Evolutionary conservation across 2,329 filamentous ascomycete species (phyloP), one percentile per base, ranked within the genome.

Genomic region (Drechmeria coniospora): DNA sequence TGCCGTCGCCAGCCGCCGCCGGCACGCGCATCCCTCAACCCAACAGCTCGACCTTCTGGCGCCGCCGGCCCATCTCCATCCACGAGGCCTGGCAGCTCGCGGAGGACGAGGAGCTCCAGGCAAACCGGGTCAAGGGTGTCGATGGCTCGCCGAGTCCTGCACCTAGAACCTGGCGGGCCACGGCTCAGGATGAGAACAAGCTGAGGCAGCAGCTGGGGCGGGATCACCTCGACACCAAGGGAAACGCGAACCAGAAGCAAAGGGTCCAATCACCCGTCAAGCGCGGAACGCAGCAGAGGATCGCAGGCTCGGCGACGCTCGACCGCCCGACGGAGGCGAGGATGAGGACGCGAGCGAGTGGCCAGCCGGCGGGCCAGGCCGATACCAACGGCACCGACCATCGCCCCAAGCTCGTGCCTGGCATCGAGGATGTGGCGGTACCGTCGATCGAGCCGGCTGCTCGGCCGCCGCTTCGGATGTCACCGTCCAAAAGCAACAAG

Each of bases 91-190:
- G 54, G 38, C 41, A 30, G 24, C 32, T 47, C 22, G 54, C 49
- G 4, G 45, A 40, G 20, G 39, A 39, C 19, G 51, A 52, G 28
- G 43, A 40, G 20, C 42, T 42, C 21, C 35, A 41, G n/a, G 44
- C 38, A 16, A 36, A 42, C 11, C 30, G 33, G n/a, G 36, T 35
- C n/a, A 30, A 32, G 36, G 45, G 16, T 33, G 39, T 43, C n/a
- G 56, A 59, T 33, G 62, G 54, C 12, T 66, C 62, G 2, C 63
- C 63, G 1, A 68, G 63, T 30, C 63, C 63, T 1, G 63, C 63
- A 1, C 63, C 63, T 2, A 49, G 63, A 18, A 41, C 50, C 6
- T 60, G 59, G 54, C 54, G 57, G 9, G 40, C 45, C 12, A 46
- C 44, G 19, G 42, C 45, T 1, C 41, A 44, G 1, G 47, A 52